Percentiles rank a stretch among this genome's conserved stretches.
These are phyloP conservation scores for Vaccinium macrocarpon DNA, from an alignment of 148 eudicot species.

Conservation along the genomic window DNA sequence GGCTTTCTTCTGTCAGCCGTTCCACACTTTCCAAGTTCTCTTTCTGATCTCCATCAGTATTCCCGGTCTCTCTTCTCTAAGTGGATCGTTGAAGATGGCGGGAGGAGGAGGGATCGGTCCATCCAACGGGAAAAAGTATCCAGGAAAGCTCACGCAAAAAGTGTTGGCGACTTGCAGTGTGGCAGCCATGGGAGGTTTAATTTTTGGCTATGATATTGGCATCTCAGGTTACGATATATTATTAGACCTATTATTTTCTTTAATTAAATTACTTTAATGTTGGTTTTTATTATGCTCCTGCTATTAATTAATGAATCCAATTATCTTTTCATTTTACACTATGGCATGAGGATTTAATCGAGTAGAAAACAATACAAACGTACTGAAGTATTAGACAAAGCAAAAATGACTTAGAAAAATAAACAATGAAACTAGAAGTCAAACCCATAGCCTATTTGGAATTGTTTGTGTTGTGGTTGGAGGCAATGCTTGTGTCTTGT, in stretches of 20 bases:
- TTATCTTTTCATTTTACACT: too few species aligned
- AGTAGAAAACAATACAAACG: too few species aligned
- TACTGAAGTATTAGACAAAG: too few species aligned
- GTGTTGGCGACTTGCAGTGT: conserved; percentile 30
- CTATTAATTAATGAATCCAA: too few species aligned
- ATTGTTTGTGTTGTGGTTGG: too few species aligned
- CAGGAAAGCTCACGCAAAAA: conserved; percentile 24
- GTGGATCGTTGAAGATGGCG: neutral
- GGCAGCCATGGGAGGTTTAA: conserved; percentile 40
- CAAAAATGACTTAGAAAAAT: too few species aligned
- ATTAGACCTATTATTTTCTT: neutral
- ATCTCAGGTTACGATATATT: conserved; percentile 22
- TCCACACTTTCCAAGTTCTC: neutral
- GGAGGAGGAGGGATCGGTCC: neutral
- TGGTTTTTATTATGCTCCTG: too few species aligned
- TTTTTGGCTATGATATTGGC: conserved; percentile 54
- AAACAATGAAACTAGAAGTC: too few species aligned
- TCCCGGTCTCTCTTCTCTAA: neutral
- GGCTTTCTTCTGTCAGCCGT: neutral
- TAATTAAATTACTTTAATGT: too few species aligned
- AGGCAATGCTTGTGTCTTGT: too few species aligned
- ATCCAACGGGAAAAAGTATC: conserved; percentile 4
- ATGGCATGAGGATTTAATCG: too few species aligned
- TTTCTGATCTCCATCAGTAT: neutral
- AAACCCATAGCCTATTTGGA: too few species aligned